Base-by-base conservation (phyloP, 805 yeast species). In the Candida silvicultrix region DNA sequence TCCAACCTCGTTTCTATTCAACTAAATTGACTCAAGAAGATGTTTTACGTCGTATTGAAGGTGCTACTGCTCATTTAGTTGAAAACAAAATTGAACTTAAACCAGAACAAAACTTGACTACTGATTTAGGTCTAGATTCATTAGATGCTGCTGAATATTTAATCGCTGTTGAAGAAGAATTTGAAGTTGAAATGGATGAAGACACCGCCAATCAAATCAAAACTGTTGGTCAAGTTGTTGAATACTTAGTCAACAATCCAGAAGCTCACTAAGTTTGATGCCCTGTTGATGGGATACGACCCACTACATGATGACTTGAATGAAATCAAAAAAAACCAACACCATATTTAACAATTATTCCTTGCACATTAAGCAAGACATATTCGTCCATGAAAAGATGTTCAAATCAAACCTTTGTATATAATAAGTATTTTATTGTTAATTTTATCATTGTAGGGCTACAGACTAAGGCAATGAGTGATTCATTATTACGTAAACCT, bases 161-260 rank as follows among this genome's bases (percentile, higher is more conserved):
- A 58, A 96, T 94, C 67, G 96, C 96, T 47, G 83, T 92, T 61
- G 99, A 92, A 74, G 97, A 90, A 75, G 90, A 83, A 65, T 83
- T 83, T 54, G 89, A 87, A 59, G 78, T 88, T 62, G 86, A 84
- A 65, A 80, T 87, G 62, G 96, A 89, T 71, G 83, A 85, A 65
- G 87, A 88, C 58, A 94, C 97, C 45, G 97, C 39, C 11, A 37
- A 92, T 65, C 90, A 85, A 64, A 83, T 94, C 67, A 89, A 85
- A 73, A 87, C 95, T 46, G 94, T 94, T 54, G 89, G 88, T 57
- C 96, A 90, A 72, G 95, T 97, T 49, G 79, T 90, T 52, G 89
- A 89, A 60, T 88, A 88, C 71, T 86, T 92, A 57, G 74, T 78
- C 51, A 77, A 82, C 57, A 85, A 85, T 67, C 77, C 81, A 35